These are phyloP conservation scores for Leccinum solheimii DNA, from an alignment of 1,284 basidiomycete genomes.

Conservation along the genomic window DNA sequence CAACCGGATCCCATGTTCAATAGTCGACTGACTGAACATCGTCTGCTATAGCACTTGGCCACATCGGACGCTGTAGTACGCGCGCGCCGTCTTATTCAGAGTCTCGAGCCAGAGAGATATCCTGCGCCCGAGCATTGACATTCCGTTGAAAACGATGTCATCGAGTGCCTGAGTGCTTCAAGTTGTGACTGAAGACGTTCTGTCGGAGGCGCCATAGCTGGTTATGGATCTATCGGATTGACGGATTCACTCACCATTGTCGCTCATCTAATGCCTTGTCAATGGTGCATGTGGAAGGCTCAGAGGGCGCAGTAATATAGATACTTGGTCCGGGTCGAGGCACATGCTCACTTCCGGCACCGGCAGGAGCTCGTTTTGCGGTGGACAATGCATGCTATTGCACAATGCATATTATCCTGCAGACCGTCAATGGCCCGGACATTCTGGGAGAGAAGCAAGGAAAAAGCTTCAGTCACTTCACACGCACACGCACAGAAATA, in stretches of 20 bases:
- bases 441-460: not conserved
- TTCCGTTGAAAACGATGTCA: not conserved
- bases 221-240: not conserved
- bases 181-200: not conserved
- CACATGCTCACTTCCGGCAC: not conserved
- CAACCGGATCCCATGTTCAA: not conserved
- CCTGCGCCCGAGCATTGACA: not conserved
- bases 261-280: not conserved
- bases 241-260: not conserved
- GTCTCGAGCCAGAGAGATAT: not conserved
- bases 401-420: not conserved
- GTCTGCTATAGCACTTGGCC: not conserved
- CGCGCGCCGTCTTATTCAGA: not conserved
- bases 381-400: not conserved
- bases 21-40: not conserved
- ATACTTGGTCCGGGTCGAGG: not conserved
- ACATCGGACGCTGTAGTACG: not conserved
- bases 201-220: not conserved
- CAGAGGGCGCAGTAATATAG: not conserved
- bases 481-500: not conserved
- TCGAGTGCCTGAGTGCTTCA: not conserved
- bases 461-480: not conserved
- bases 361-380: not conserved
- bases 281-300: not conserved
- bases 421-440: not conserved